phyloP scores from a whole-genome alignment of 2,329 filamentous ascomycete species.

The Fusarium anguioides region DNA sequence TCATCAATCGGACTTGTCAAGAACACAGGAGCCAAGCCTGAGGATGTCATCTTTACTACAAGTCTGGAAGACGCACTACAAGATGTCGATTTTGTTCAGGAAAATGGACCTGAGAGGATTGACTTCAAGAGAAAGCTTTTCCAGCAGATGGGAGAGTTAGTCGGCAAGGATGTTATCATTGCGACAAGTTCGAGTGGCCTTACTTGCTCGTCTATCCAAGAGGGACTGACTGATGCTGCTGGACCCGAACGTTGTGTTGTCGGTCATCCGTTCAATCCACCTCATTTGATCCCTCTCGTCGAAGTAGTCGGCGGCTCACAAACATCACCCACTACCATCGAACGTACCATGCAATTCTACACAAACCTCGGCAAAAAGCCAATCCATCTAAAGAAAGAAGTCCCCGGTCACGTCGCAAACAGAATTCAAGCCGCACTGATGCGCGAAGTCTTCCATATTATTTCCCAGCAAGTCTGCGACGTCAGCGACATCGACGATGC shows the following conservation, averaged over 20 bases:
- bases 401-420: constrained; percentile 21
- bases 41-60: constrained; percentile 24
- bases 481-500: constrained; percentile 21
- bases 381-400: constrained; percentile 22
- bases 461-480: constrained; percentile 9
- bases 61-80: neutral
- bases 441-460: constrained; percentile 22
- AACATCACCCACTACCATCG: neutral
- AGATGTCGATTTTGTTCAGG: constrained; percentile 5
- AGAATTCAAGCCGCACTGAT: constrained; percentile 24
- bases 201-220: constrained; percentile 19
- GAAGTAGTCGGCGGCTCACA: constrained; percentile 19
- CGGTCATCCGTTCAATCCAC: constrained; percentile 18
- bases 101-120: constrained; percentile 19
- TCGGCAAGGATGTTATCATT: neutral
- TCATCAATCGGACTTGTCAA: constrained; percentile 12
- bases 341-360: constrained; percentile 8
- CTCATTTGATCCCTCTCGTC: constrained; percentile 19
- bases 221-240: constrained; percentile 1
- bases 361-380: constrained; percentile 5
- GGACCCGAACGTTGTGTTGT: constrained; percentile 15
- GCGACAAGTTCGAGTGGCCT: constrained; percentile 18
- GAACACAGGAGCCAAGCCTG: constrained; percentile 1
- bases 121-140: constrained; percentile 17
- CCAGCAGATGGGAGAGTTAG: constrained; percentile 4